These are phyloP conservation scores for Backusella tarrabulga DNA, from an alignment of 192 early-diverging fungal genomes.

Conservation along the genomic window DNA sequence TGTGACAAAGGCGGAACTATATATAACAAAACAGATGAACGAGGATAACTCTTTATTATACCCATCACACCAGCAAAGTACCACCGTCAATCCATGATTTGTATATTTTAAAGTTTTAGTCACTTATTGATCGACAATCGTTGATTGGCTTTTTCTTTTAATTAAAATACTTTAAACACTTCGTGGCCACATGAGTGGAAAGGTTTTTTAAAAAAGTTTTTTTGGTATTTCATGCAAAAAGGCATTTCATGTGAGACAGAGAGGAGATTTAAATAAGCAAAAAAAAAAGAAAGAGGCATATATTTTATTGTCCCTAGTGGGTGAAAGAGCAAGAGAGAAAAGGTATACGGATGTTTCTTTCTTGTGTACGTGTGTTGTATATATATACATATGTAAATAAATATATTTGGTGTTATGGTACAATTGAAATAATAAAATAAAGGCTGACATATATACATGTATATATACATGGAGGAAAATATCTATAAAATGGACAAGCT, in stretches of 20 bases:
- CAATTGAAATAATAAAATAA: neutral
- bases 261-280: neutral
- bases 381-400: neutral
- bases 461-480: neutral
- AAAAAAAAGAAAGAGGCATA: neutral
- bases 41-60: neutral
- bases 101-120: neutral
- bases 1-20: constrained; percentile 41
- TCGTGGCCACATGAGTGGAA: no score
- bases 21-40: neutral
- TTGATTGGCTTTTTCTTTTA: no score
- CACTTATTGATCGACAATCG: no score
- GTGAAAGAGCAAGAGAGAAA: neutral
- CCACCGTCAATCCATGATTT: neutral
- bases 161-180: no score
- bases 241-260: neutral
- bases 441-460: neutral
- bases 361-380: neutral
- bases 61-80: neutral
- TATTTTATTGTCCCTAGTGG: neutral
- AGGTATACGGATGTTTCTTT: neutral
- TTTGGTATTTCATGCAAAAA: neutral
- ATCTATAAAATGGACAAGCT: neutral
- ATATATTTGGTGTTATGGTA: neutral
- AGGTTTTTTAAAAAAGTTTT: no score